Base-by-base conservation (phyloP, 495 filamentous ascomycete genomes). In the Penicillium dipodomyicola region DNA sequence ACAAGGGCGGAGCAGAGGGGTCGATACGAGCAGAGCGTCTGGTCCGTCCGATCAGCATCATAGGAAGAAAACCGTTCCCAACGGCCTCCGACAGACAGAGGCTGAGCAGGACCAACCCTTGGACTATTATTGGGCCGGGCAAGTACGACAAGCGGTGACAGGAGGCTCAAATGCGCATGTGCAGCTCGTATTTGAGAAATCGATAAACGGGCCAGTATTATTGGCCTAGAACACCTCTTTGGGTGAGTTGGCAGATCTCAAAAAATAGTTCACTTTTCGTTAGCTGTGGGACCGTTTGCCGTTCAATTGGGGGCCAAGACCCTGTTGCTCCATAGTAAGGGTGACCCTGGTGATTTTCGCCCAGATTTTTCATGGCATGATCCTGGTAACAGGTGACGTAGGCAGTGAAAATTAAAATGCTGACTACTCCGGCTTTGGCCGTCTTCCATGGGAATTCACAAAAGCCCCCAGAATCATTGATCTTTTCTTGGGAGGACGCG, bases 341-440 rank as follows among this genome's bases (percentile, higher is more conserved):
- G 19, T 41, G 32, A 25, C n/a, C 35, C 10, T 33, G 11, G 30
- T 29, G 11, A 43, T 48, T 32, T 48, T 30, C 19, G 19, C 42
- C 42, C 23, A 9, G 14, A n/a, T n/a, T 27, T 9, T 14, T 33
- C 10, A 37, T 51, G 33, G 49, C 35, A 40, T 40, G 49, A 51
- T 51, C 39, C 50, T 22, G 1, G 49, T 42, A 19, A 43, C n/a
- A 19, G 25, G 27, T 43, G 50, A 52, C 39, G 50, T 52, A 52
- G n/a, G 9, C 9, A 15, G 11, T 32, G 8, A 48, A 32, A 48
- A 19, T 32, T 1, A 20, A 27, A 27, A 4, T 45, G 45, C 19
- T 33, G 46, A 49, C 30, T 32, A 49, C 30, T 32, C 9, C n/a
- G 6, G n/a, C 7, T n/a, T 25, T 25, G 23, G 23, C 5, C 23